phyloP scores from a whole-genome alignment of 2,329 filamentous ascomycete genomes.

The Camillea tinctor region DNA sequence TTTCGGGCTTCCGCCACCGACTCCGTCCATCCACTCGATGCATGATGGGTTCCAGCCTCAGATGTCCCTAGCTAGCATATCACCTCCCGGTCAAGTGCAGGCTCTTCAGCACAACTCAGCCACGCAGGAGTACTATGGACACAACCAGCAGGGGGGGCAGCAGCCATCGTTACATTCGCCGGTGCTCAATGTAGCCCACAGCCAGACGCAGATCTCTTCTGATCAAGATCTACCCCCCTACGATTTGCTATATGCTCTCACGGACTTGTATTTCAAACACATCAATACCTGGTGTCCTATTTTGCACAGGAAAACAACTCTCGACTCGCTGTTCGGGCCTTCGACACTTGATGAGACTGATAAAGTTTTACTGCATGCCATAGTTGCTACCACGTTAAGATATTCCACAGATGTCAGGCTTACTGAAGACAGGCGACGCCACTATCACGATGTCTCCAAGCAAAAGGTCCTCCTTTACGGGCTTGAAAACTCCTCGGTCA shows the following conservation, averaged over 20 bases:
- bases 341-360: slow-evolving; percentile 77
- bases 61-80: slow-evolving; percentile 41
- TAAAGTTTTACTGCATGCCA: slow-evolving; percentile 79
- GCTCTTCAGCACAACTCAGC: slow-evolving; percentile 40
- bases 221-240: slow-evolving; percentile 73
- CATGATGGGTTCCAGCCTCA: slow-evolving; percentile 51
- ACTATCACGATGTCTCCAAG: slow-evolving; percentile 79
- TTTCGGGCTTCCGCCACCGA: slow-evolving; percentile 47
- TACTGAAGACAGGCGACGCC: slow-evolving; percentile 67
- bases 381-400: slow-evolving; percentile 82
- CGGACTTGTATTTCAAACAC: slow-evolving; percentile 76
- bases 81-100: slow-evolving; percentile 35
- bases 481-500: slow-evolving; percentile 85
- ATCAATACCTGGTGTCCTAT: slow-evolving; percentile 87
- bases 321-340: slow-evolving; percentile 79
- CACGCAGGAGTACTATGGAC: slow-evolving; percentile 51
- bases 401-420: slow-evolving; percentile 78
- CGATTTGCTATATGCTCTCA: slow-evolving; percentile 69
- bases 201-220: slow-evolving; percentile 45
- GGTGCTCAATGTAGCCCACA: slow-evolving; percentile 51
- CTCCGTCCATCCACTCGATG: slow-evolving; percentile 40
- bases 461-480: slow-evolving; percentile 84
- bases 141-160: slow-evolving; percentile 30
- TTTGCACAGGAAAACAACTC: slow-evolving; percentile 76
- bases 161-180: slow-evolving; percentile 53